These are phyloP conservation scores for Corymbia maculata DNA, from an alignment of 345 rosid species.

Conservation along the genomic window DNA sequence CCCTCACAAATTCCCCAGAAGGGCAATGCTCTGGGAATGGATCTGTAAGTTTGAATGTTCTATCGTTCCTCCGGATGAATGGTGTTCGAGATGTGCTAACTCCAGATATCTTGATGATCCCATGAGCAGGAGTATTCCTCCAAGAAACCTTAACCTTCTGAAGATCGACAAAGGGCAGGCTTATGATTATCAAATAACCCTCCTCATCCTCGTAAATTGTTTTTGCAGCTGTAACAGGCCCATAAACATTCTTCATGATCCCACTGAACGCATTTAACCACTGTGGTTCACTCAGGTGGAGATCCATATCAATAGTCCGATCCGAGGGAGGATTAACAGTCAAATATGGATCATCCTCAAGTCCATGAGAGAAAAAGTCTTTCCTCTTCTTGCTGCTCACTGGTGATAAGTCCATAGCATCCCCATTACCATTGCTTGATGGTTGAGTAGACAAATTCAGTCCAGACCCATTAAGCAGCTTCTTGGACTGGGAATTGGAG, in stretches of 20 bases:
- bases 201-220: slow-evolving; percentile 84
- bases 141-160: slow-evolving; percentile 92
- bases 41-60: slow-evolving; percentile 92
- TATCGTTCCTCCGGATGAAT: slow-evolving; percentile 72
- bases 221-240: slow-evolving; percentile 95
- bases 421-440: slow-evolving; percentile 50
- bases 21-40: slow-evolving; percentile 94
- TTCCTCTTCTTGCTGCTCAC: slow-evolving; percentile 68
- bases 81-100: slow-evolving; percentile 71
- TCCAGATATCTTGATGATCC: slow-evolving; percentile 81
- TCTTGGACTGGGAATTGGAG: slow-evolving; percentile 49
- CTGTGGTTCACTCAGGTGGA: slow-evolving; percentile 55
- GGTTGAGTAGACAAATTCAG: slow-evolving; percentile 76
- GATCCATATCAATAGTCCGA: slow-evolving; percentile 36
- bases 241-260: slow-evolving; percentile 62
- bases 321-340: slow-evolving; percentile 30
- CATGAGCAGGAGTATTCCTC: slow-evolving; percentile 79
- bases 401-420: slow-evolving; percentile 61
- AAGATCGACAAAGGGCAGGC: slow-evolving; percentile 87
- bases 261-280: slow-evolving; percentile 85
- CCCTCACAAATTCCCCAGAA: slow-evolving; percentile 94
- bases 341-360: slow-evolving; percentile 50
- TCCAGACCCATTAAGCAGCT: slow-evolving; percentile 76
- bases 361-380: slow-evolving; percentile 60
- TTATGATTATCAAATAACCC: slow-evolving; percentile 73